Percentiles rank a stretch among this genome's conserved stretches.
These are phyloP conservation scores for Globisporangium spiculum DNA, from an alignment of 352 stramenopile species.

Conservation along the genomic window DNA sequence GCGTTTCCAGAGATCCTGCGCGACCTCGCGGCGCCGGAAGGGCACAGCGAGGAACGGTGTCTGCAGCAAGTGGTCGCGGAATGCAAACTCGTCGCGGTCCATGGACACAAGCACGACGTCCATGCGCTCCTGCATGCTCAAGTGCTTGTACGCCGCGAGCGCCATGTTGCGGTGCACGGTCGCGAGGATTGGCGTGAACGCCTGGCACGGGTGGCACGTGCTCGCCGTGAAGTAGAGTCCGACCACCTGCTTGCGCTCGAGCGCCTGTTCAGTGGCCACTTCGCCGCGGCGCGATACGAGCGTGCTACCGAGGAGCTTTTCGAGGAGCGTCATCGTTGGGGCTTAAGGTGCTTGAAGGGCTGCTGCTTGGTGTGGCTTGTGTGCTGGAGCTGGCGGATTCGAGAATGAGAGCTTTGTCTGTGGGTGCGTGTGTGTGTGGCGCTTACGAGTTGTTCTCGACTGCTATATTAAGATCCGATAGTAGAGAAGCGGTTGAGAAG, in stretches of 20 bases:
- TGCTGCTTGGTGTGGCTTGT: not conserved
- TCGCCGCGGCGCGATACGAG: conserved; percentile 55
- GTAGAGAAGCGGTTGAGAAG: not conserved
- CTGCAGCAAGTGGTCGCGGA: conserved; percentile 56
- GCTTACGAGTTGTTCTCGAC: not conserved
- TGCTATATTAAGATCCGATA: conserved; percentile 10
- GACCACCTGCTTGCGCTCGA: conserved; percentile 52
- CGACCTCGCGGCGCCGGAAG: conserved; percentile 44
- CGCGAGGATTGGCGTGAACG: conserved; percentile 62
- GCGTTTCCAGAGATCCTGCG: conserved; percentile 59
- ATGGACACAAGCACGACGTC: conserved; percentile 65
- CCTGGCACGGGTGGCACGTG: conserved; percentile 52
- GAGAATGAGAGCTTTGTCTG: conserved; percentile 8
- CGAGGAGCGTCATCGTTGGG: conserved; percentile 41
- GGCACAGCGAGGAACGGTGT: conserved; percentile 58
- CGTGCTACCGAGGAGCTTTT: conserved; percentile 53
- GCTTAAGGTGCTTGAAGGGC: not conserved
- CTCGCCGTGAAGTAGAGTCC: conserved; percentile 69
- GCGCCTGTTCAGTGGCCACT: conserved; percentile 41
- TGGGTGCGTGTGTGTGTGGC: not conserved
- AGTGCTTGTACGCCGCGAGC: conserved; percentile 48
- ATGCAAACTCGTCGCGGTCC: conserved; percentile 50
- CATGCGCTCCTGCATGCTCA: conserved; percentile 56
- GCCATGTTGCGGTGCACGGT: conserved; percentile 64
- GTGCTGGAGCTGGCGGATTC: conserved; percentile 11